Conservation (phyloP, 139 green algal genomes). For the Chlamydomonas sp. region DNA sequence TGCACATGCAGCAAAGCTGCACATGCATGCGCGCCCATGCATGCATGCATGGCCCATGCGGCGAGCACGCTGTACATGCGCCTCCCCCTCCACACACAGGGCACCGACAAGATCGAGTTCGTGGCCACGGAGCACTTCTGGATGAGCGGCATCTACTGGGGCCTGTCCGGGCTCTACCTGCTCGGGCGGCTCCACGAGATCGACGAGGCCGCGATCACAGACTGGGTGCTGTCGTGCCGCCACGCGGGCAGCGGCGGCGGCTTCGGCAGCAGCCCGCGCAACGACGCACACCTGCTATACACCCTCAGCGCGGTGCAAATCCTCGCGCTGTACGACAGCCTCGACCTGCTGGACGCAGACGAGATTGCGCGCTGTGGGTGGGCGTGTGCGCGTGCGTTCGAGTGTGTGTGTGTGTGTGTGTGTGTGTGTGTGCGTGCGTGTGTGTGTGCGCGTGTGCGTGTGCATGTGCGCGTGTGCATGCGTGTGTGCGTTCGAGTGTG, state of each 20-base stretch:
- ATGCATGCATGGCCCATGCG: not conserved
- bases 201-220: conserved; percentile 40
- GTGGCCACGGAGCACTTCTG: conserved; percentile 92
- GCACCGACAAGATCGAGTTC: conserved; percentile 45
- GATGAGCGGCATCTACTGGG: conserved; percentile 97
- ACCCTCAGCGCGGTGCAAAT: conserved; percentile 95
- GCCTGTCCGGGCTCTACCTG: conserved; percentile 78
- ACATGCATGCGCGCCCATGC: not conserved
- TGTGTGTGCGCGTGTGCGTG: too few relatives aligned
- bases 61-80: not conserved
- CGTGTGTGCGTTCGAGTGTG: too few relatives aligned
- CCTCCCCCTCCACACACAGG: conserved; percentile 18
- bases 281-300: conserved; percentile 94
- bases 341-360: conserved; percentile 70
- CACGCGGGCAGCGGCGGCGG: conserved; percentile 65
- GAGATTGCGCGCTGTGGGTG: conserved; percentile 59
- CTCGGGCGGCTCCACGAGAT: conserved; percentile 61
- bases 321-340: conserved; percentile 71
- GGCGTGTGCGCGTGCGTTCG: not conserved
- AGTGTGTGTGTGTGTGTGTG: not conserved
- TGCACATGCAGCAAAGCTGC: not conserved
- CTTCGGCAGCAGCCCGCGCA: conserved; percentile 76
- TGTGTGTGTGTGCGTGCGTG: too few relatives aligned
- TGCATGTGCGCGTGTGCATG: too few relatives aligned
- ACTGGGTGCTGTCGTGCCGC: conserved; percentile 68